Evolutionary conservation across 768 basidiomycete genomes (phyloP).

Genomic region (Kwoniella bestiolae): DNA sequence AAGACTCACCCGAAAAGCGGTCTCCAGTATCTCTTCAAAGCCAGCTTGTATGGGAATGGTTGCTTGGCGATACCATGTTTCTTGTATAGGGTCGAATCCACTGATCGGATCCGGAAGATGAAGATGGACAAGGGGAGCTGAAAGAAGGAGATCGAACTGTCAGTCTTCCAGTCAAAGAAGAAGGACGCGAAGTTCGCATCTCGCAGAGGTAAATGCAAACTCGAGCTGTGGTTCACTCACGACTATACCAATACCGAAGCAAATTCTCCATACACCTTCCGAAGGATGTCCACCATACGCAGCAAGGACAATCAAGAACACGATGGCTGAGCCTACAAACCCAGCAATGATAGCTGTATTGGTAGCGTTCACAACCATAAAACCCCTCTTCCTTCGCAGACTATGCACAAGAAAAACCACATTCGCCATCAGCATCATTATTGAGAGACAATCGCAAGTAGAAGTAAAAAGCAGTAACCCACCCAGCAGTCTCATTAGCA

Average conservation of each 20-base stretch:
- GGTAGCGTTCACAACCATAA: conserved; percentile 2
- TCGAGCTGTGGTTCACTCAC: neutral
- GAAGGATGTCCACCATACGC: conserved; percentile 5
- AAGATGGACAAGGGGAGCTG: conserved; percentile 11
- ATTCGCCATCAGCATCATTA: no score
- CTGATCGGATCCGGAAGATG: conserved; percentile 9
- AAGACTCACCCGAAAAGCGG: conserved; percentile 3
- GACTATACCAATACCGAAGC: conserved; percentile 9
- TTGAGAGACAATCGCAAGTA: no score
- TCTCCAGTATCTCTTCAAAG: conserved; percentile 15
- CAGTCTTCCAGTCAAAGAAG: no score
- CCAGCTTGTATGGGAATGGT: conserved; percentile 8
- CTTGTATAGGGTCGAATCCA: conserved; percentile 6
- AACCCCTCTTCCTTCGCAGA: conserved; percentile 9
- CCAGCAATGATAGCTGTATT: conserved; percentile 10
- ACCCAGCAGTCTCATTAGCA: conserved; percentile 7
- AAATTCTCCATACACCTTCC: conserved; percentile 11
- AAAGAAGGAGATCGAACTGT: neutral
- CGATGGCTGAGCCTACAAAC: conserved; percentile 8
- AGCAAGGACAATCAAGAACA: conserved; percentile 8
- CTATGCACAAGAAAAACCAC: no score
- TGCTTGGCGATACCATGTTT: conserved; percentile 9
- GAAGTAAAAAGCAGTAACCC: neutral
- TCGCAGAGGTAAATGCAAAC: neutral
- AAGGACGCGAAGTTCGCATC: no score